Evolutionary conservation across 176 grass and related monocot genomes (phyloP).

Genomic region (Zea luxurians): DNA sequence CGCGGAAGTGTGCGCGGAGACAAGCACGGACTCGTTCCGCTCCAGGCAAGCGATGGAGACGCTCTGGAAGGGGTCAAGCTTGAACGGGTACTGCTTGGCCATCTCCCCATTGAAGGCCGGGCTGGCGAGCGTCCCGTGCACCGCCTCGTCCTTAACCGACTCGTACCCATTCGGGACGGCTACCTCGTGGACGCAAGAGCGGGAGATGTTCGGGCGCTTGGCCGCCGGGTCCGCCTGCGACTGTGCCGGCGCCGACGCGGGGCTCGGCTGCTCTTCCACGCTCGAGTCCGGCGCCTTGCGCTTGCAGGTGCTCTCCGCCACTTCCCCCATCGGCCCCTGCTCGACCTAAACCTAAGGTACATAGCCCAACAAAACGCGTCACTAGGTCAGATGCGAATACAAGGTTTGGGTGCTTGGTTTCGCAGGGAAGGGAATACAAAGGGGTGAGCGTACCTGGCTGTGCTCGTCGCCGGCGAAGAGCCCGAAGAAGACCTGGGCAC

Average conservation of each 20-base stretch:
- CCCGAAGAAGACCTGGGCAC: background rate
- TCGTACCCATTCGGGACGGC: conserved; percentile 69
- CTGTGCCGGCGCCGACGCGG: background rate
- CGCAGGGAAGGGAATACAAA: background rate
- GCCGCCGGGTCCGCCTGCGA: conserved; percentile 35
- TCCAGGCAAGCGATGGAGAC: conserved; percentile 84
- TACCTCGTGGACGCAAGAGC: conserved; percentile 88
- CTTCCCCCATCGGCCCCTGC: conserved; percentile 45
- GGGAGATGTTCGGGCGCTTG: conserved; percentile 69
- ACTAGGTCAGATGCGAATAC: conserved; percentile 2
- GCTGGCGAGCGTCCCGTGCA: conserved; percentile 62
- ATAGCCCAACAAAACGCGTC: background rate
- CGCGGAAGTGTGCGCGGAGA: conserved; percentile 93
- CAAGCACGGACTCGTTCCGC: conserved; percentile 84
- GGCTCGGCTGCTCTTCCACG: background rate
- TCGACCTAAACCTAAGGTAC: background rate
- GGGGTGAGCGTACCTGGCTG: background rate
- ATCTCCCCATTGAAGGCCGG: conserved; percentile 74
- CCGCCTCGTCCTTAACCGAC: conserved; percentile 55
- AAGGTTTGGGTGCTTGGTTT: background rate
- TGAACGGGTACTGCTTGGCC: conserved; percentile 92
- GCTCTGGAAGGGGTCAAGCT: conserved; percentile 91
- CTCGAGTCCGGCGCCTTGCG: conserved; percentile 43
- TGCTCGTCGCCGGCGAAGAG: background rate
- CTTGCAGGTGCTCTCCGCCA: conserved; percentile 41